Evolutionary conservation across 139 green algal species (phyloP), one percentile per base, ranked within the genome.

Genomic region (Chlamydomonas sp.): DNA sequence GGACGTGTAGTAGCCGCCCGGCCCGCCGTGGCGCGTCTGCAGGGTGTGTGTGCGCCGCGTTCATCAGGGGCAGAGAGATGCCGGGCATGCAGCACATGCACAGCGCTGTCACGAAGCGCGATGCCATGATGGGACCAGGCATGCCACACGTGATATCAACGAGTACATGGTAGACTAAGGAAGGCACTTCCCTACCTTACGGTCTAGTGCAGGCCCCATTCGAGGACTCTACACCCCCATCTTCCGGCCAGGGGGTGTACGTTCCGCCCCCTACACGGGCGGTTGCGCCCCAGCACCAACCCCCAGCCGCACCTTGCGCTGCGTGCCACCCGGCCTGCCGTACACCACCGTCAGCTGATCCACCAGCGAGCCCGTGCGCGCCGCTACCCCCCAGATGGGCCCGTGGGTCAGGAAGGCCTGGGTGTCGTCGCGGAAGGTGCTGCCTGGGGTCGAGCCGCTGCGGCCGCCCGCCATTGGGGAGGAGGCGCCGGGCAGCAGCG

Each of bases 341-440:
- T 86, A 86, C 71, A 80, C 9, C 18, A 86, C 20, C 10, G 71
- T 86, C 60, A 86, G 81, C 71, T 79, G 60, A 10, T 86, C 59
- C 17, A 85, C 59, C 3, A 69, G 4, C 6, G 2, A 6, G 18
- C 17, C 60, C 20, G 31, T 5, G n/a, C 81, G 81, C 0, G 60
- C 81, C 16, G 72, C 79, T 69, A 86, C 81, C 8, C 60, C 81
- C n/a, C 68, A 63, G 1, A 86, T 17, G 5, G 71, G 60, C 69
- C 81, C 81, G 61, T 79, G 71, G 71, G 81, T 72, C 60, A 79
- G 59, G 60, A 86, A 86, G 18, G 17, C 69, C 20, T 12, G 60
- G 15, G 81, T 86, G 68, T 86, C 81, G 81, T 86, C 81, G 3
- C 9, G 5, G 3, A 31, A 7, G 15, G n/a, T 17, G 20, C 20